Conservation (phyloP, 2,329 filamentous ascomycete genomes). For the Colletotrichum karsti region DNA sequence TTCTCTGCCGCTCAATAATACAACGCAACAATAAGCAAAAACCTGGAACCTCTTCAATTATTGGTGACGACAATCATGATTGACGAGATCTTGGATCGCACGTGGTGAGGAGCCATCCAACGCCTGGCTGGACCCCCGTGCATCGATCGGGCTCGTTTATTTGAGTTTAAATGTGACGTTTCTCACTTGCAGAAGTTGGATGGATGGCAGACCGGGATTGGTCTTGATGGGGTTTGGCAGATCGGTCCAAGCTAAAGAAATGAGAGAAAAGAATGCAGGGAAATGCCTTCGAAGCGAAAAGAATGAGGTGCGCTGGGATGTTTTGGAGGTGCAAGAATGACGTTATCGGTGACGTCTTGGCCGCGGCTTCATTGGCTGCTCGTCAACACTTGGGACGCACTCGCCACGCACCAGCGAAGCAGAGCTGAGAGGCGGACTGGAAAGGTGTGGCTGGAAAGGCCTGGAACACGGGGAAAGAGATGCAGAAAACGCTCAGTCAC, state of each 20-base stretch:
- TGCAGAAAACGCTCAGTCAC: conserved; percentile 16
- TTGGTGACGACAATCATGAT: not conserved
- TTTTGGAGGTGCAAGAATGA: conserved; percentile 6
- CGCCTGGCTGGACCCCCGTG: not conserved
- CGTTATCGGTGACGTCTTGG: conserved; percentile 30
- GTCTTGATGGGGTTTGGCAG: not conserved
- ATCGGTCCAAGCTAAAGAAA: not conserved
- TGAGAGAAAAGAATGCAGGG: not conserved
- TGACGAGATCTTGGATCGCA: conserved; percentile 7
- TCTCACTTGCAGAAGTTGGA: not conserved
- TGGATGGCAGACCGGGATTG: not conserved
- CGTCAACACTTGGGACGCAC: conserved; percentile 6
- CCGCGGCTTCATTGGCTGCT: conserved; percentile 16
- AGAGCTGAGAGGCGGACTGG: not conserved
- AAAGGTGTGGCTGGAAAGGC: conserved; percentile 29
- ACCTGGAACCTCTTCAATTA: not conserved
- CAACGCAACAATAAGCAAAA: not conserved
- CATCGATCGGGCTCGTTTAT: not conserved
- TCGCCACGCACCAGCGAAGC: conserved; percentile 23
- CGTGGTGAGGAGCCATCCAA: not conserved
- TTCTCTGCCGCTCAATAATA: too few species aligned
- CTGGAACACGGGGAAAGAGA: conserved; percentile 13
- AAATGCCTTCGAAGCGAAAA: not conserved
- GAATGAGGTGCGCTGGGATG: not conserved
- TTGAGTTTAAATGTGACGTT: conserved; percentile 10